Evolutionary conservation across 352 stramenopile genomes (phyloP), one percentile per base, ranked within the genome.

Genomic region (Aphanomyces astaci): DNA sequence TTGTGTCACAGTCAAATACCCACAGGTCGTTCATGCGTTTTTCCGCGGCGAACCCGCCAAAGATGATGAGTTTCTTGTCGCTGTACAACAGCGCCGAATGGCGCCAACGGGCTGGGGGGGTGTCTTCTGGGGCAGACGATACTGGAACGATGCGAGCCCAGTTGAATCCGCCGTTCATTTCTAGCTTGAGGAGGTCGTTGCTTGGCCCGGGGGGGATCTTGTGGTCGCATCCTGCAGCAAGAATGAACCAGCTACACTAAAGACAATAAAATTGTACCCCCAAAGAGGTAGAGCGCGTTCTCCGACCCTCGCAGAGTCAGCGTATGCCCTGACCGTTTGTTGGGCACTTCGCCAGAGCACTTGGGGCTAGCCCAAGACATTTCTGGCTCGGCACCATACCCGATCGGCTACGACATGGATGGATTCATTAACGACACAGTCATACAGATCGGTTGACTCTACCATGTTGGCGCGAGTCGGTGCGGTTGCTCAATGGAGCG

Each of bases 1-100:
- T 89, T 39, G 86, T 87, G 62, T 94, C 84, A 11, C 93, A 96
- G 77, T 98, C 92, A 64, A 98, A 97, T 15, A 98, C 74, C 95
- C 96, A 99, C 11, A 98, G 60, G 66, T 99, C 96, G 72, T 98
- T 98, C 73, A 98, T 96, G 52, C 94, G 88, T 64, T 90, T 95
- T 74, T 93, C 79, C 19, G 87, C 90, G 4, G 86, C 84, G 64
- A 98, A 98, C 3, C 96, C 96, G 7, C 96, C 96, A 66, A 98
- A 98, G 30, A 98, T 76, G 28, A 98, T 66, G 24, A 98, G 85
- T 54, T 90, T 85, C 67, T 84, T 92, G 55, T 94, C 85, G 32
- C 76, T 71, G 49, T 79, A 88, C 15, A 96, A 53, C 27, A 90
- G 75, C 3, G 86, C 88, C 9, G 85, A 89, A 68, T 97, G 89